Evolutionary conservation across 345 rosid species (phyloP).

Genomic region (Raphanus raphanistrum): DNA sequence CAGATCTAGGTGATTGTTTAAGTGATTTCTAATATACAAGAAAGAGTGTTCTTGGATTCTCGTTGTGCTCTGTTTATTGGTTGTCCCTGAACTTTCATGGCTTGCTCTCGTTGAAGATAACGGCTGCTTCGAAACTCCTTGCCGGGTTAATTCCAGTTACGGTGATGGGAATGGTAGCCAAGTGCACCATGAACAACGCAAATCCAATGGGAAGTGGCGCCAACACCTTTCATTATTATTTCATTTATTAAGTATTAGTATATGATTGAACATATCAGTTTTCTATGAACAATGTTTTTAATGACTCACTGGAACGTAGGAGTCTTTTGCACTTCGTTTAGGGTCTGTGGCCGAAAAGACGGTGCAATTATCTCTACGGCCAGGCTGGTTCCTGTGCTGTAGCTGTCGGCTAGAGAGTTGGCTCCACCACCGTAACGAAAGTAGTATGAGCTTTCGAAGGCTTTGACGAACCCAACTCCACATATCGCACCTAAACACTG

Average conservation of each 20-base stretch:
- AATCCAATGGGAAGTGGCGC: slow-evolving; percentile 97
- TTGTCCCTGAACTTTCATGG: slow-evolving; percentile 24
- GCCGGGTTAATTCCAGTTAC: slow-evolving; percentile 98
- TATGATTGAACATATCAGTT: background rate
- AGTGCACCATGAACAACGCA: slow-evolving; percentile 94
- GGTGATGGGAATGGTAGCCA: slow-evolving; percentile 88
- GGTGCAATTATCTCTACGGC: slow-evolving; percentile 67
- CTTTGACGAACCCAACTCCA: slow-evolving; percentile 62
- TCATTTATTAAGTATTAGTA: background rate
- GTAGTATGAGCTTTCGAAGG: slow-evolving; percentile 58
- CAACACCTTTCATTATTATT: slow-evolving; percentile 56
- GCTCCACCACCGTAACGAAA: slow-evolving; percentile 60
- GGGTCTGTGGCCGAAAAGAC: slow-evolving; percentile 72
- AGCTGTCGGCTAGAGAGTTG: slow-evolving; percentile 46
- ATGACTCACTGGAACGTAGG: slow-evolving; percentile 60
- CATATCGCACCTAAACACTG: slow-evolving; percentile 71
- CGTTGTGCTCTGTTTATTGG: too few species aligned
- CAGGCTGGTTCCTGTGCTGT: slow-evolving; percentile 60
- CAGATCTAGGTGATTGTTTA: background rate
- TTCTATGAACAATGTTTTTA: background rate
- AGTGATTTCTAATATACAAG: too few species aligned
- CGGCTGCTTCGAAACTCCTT: slow-evolving; percentile 95
- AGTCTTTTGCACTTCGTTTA: slow-evolving; percentile 61
- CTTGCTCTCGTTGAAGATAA: slow-evolving; percentile 67
- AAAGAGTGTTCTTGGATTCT: too few species aligned